These are phyloP conservation scores for Beauveria medogensis DNA, from an alignment of 2,329 filamentous ascomycete species.

Conservation along the genomic window DNA sequence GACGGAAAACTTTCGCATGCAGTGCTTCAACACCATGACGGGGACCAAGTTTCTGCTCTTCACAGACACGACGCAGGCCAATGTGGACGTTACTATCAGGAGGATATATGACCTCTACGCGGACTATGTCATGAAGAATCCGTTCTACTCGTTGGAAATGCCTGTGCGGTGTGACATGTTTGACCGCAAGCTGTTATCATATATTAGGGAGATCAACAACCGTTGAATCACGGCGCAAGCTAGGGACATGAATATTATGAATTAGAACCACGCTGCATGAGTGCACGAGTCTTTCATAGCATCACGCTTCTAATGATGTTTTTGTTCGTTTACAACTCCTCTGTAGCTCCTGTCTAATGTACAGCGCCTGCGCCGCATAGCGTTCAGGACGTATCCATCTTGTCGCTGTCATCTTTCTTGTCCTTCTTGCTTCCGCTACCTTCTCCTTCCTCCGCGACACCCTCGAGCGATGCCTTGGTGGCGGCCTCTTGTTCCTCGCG, in stretches of 20 bases:
- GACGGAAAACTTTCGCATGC: constrained; percentile 86
- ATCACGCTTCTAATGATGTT: neutral
- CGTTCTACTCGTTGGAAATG: constrained; percentile 98
- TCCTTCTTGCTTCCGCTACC: constrained; percentile 43
- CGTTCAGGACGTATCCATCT: constrained; percentile 79
- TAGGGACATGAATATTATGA: constrained; percentile 1
- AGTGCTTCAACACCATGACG: constrained; percentile 91
- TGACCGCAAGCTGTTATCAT: constrained; percentile 75
- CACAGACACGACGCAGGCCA: constrained; percentile 80
- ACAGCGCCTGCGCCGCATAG: constrained; percentile 35
- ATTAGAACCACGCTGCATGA: neutral
- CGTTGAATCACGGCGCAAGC: constrained; percentile 26
- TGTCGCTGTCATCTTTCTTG: constrained; percentile 50
- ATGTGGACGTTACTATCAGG: constrained; percentile 74
- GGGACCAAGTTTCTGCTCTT: constrained; percentile 95
- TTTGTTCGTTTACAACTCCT: neutral
- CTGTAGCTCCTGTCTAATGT: constrained; percentile 25
- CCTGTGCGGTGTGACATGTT: constrained; percentile 92
- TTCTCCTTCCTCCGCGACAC: constrained; percentile 74
- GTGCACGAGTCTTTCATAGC: neutral
- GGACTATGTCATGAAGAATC: constrained; percentile 99
- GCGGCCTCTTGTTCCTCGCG: constrained; percentile 65
- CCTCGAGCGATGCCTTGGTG: constrained; percentile 68
- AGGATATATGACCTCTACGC: constrained; percentile 91
- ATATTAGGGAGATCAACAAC: constrained; percentile 65